Percentiles rank a stretch among this genome's conserved stretches.
Conservation (phyloP, 768 basidiomycete genomes). For the Suillus americanus region DNA sequence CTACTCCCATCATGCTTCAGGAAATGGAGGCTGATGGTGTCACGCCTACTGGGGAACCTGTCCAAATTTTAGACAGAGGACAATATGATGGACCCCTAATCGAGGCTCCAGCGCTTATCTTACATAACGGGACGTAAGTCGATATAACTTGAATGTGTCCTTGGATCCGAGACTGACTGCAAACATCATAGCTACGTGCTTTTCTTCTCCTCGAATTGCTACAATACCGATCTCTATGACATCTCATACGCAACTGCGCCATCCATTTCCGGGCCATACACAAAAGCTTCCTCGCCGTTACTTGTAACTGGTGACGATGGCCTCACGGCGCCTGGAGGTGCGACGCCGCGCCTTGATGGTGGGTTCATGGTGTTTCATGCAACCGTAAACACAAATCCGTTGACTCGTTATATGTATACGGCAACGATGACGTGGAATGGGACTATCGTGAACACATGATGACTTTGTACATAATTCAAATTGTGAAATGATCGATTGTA, state of each 20-base stretch:
- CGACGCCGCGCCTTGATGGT: slow-evolving; percentile 12
- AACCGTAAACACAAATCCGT: slow-evolving; percentile 11
- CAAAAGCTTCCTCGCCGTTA: slow-evolving; percentile 26
- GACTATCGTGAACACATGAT: slow-evolving; percentile 9
- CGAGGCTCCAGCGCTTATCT: slow-evolving; percentile 29
- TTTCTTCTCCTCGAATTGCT: slow-evolving; percentile 33
- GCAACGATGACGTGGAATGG: slow-evolving; percentile 11
- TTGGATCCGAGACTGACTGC: neutral
- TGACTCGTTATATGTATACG: slow-evolving; percentile 15
- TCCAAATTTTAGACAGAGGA: slow-evolving; percentile 26
- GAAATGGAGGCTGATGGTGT: slow-evolving; percentile 25
- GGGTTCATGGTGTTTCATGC: slow-evolving; percentile 17
- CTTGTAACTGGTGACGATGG: slow-evolving; percentile 20
- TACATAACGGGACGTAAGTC: slow-evolving; percentile 15
- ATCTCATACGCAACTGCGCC: slow-evolving; percentile 30
- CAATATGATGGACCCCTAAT: slow-evolving; percentile 28
- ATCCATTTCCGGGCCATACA: slow-evolving; percentile 30
- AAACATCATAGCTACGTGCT: slow-evolving; percentile 17
- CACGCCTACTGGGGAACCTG: slow-evolving; percentile 19
- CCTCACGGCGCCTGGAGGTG: slow-evolving; percentile 20
- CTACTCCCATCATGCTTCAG: slow-evolving; percentile 31
- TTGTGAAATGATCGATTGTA: neutral
- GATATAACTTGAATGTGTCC: neutral
- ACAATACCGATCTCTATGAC: slow-evolving; percentile 26
- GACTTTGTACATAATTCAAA: neutral